Evolutionary conservation across 2,329 filamentous ascomycete species (phyloP), one percentile per base, ranked within the genome.

Genomic region (Trichoderma koningiopsis): DNA sequence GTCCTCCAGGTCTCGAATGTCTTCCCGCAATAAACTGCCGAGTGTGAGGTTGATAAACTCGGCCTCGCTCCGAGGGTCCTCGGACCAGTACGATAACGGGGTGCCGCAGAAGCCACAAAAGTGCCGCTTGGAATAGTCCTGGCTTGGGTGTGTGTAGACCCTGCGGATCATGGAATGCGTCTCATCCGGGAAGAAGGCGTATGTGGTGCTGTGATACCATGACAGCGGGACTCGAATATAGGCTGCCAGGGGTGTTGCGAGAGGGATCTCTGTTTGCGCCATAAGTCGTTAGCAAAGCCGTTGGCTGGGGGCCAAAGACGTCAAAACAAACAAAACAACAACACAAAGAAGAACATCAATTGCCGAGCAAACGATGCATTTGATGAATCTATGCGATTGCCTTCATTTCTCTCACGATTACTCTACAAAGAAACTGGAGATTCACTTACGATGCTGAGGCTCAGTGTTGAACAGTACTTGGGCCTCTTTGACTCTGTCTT

Each of bases 101-200:
- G 94, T 97, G 64, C 94, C 94, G 78, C 94, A 97, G 82, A 92
- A 96, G 29, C 94, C 94, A 80, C 94, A 97, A 80, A 97, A 97
- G 73, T 93, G 88, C 61, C 92, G 89, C 77, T 91, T 89, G 1
- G 87, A 84, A 74, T 86, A 81, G 63, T 85, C 84, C 64, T 87
- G 86, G 73, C 83, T 81, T 2, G 83, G 83, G 27, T 89, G 86
- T 11, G 87, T 88, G 78, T 92, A 94, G 59, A 86, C 84, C 52
- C 90, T 87, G 68, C 88, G 88, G 76, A 94, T 94, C 63, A 83
- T 83, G 66, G 83, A 74, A 77, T 88, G 86, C 19, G 89, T 88
- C 81, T 97, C 94, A 79, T 97, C 92, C 3, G 91, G 87, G 78
- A 91, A 94, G 77, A 90, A 91, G 58, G 93, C 88, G 73, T 89